Evolutionary conservation across 2,329 filamentous ascomycete genomes (phyloP).

Genomic region (Aureobasidium sp.): DNA sequence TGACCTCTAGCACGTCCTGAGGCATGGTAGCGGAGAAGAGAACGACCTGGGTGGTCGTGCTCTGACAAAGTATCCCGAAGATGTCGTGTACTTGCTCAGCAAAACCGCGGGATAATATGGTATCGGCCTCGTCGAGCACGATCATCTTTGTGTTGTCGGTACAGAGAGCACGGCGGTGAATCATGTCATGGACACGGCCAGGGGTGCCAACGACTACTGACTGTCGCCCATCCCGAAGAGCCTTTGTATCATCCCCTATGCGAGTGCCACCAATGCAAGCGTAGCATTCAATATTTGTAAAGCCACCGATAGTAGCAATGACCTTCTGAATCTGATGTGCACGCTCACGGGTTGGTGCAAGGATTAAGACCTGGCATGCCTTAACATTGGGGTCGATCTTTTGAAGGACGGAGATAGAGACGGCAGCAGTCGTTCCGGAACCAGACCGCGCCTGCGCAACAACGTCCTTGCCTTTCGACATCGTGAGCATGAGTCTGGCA

Average conservation of each 20-base stretch:
- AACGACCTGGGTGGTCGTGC: conserved; percentile 82
- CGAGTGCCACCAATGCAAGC: conserved; percentile 98
- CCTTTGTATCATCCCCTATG: conserved; percentile 97
- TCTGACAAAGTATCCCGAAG: conserved; percentile 92
- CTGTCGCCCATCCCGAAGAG: conserved; percentile 89
- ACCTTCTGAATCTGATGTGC: conserved; percentile 99
- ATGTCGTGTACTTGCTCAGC: conserved; percentile 99
- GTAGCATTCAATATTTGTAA: conserved; percentile 99
- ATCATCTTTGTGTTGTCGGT: conserved; percentile 99
- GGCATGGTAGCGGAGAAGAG: conserved; percentile 98
- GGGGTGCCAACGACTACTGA: conserved; percentile 88
- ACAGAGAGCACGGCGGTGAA: conserved; percentile 93
- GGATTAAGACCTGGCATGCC: conserved; percentile 93
- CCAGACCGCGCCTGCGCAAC: conserved; percentile 99
- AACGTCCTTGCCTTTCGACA: conserved; percentile 74
- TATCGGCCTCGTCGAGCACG: conserved; percentile 97
- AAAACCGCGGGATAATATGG: conserved; percentile 99
- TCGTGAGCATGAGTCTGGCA: background rate
- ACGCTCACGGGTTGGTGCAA: conserved; percentile 95
- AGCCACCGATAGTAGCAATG: conserved; percentile 96
- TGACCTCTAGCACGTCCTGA: conserved; percentile 97
- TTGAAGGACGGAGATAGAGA: conserved; percentile 98
- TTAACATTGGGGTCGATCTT: conserved; percentile 94
- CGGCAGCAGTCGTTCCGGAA: conserved; percentile 99
- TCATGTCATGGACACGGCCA: conserved; percentile 99